Conservation (phyloP, 345 rosid genomes). For the Populus simonii region DNA sequence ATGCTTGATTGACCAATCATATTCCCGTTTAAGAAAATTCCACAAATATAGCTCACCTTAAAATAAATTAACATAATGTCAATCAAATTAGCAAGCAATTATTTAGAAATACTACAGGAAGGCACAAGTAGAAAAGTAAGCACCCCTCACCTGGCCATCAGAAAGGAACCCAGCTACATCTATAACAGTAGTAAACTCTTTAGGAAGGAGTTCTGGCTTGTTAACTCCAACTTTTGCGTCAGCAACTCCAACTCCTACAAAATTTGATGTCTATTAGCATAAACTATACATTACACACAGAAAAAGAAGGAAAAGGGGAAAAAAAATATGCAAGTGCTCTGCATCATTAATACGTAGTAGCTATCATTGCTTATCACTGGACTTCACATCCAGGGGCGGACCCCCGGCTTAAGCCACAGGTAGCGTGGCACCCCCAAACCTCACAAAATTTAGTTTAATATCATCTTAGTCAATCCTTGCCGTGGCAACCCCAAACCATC, state of each 20-base stretch:
- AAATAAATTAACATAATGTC: no score
- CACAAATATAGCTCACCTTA: no score
- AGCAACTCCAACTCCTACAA: constrained; percentile 51
- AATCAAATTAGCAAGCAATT: background rate
- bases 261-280: background rate
- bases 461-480: no score
- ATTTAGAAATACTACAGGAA: background rate
- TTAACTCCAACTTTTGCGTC: constrained; percentile 84
- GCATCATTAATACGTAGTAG: background rate
- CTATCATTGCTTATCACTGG: no score
- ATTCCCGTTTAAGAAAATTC: no score
- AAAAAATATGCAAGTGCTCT: background rate
- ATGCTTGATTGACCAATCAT: no score
- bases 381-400: no score
- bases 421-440: no score
- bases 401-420: no score
- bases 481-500: no score
- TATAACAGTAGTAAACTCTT: constrained; percentile 72
- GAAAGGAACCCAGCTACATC: constrained; percentile 94
- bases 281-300: background rate
- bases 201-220: constrained; percentile 89
- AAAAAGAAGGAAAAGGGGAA: background rate
- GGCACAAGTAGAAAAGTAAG: background rate
- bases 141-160: constrained; percentile 65
- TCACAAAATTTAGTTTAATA: no score